These are phyloP conservation scores for Zymoseptoria ardabiliae DNA, from an alignment of 2,329 filamentous ascomycete genomes.

Conservation along the genomic window DNA sequence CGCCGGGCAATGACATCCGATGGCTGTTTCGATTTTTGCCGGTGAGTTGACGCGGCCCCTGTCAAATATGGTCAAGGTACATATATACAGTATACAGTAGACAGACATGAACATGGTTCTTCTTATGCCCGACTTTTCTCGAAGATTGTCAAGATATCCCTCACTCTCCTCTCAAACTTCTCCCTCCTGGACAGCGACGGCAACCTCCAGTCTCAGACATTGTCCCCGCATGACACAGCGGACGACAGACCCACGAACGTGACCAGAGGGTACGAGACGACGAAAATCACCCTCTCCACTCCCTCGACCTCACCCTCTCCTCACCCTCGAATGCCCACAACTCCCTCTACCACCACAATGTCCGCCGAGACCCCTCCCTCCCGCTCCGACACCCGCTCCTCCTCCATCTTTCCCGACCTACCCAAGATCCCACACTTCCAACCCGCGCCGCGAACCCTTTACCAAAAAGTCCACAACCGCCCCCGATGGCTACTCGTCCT, in stretches of 20 bases:
- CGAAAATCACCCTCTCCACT: neutral
- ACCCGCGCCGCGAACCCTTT: neutral
- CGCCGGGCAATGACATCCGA: too few species aligned
- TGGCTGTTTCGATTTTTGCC: too few species aligned
- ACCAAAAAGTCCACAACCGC: slow-evolving; percentile 24
- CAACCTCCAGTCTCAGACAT: neutral
- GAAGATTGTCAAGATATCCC: neutral
- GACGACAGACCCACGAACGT: neutral
- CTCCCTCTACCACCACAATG: neutral
- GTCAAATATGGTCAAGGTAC: neutral
- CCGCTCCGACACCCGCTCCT: neutral
- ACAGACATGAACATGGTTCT: neutral
- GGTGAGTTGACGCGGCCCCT: neutral
- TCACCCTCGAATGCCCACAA: neutral
- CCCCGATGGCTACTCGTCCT: slow-evolving; percentile 54
- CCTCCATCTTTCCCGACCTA: neutral
- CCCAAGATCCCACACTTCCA: neutral
- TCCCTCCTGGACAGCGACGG: neutral
- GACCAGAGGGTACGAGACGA: neutral
- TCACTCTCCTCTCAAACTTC: neutral
- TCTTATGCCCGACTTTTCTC: neutral
- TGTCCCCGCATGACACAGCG: neutral
- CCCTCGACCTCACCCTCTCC: neutral
- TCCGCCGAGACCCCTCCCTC: neutral
- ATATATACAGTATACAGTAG: too few species aligned